Conservation (phyloP, 2,329 filamentous ascomycete species). For the Endothia cerciana region DNA sequence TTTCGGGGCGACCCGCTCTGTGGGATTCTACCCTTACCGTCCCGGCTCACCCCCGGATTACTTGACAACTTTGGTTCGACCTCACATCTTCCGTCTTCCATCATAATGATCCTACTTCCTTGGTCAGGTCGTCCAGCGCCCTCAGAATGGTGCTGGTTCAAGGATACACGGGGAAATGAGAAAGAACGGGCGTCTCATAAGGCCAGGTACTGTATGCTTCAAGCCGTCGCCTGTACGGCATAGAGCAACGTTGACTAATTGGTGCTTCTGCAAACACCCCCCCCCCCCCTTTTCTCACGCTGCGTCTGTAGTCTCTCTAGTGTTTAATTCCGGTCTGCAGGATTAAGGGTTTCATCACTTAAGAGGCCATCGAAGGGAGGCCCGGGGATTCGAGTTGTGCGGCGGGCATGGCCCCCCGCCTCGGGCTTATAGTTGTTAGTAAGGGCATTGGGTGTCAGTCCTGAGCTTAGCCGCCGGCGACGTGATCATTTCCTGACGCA, state of each 20-base stretch:
- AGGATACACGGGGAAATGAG: no score
- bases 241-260: background rate
- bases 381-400: no score
- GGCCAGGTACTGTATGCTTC: no score
- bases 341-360: background rate
- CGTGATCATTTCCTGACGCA: background rate
- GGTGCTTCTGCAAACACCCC: background rate
- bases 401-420: no score
- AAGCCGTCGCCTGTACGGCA: no score
- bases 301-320: background rate
- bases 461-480: background rate
- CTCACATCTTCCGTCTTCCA: background rate
- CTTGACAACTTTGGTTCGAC: background rate
- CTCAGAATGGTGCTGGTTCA: background rate
- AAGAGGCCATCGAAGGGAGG: background rate
- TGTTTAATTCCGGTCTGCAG: background rate
- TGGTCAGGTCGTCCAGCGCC: background rate
- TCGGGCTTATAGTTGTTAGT: no score
- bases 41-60: background rate
- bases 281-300: background rate
- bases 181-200: no score
- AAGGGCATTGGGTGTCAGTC: slow-evolving; percentile 5
- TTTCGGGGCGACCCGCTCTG: no score
- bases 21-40: background rate
- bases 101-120: background rate